Evolutionary conservation across 148 eudicot genomes (phyloP).

Genomic region (Rhododendron henanense): DNA sequence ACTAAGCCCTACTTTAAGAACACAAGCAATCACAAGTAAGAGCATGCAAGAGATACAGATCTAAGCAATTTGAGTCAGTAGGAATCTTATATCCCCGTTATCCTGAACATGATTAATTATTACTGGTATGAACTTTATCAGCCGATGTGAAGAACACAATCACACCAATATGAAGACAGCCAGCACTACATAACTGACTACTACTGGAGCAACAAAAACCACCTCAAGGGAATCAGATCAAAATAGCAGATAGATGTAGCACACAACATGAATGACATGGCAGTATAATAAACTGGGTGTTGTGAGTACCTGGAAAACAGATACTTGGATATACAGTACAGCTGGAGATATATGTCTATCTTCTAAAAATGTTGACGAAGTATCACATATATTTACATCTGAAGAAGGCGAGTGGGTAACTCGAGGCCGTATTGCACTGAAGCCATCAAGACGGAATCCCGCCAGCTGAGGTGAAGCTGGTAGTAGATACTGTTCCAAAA

Average conservation of each 20-base stretch:
- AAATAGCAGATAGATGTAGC: not conserved
- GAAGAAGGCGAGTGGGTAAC: constrained; percentile 76
- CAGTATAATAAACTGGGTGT: not conserved
- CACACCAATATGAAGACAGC: not conserved
- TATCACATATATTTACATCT: constrained; percentile 37
- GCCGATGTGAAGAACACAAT: not conserved
- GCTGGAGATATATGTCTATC: constrained; percentile 72
- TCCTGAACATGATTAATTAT: not conserved
- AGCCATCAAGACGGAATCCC: constrained; percentile 89
- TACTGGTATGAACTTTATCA: not conserved
- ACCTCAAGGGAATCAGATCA: not conserved
- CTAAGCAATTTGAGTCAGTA: not conserved
- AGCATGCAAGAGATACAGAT: not conserved
- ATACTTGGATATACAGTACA: constrained; percentile 77
- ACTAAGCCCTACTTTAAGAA: not conserved
- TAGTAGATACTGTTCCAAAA: constrained; percentile 69
- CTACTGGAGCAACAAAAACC: not conserved
- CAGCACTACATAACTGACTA: not conserved
- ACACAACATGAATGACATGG: not conserved
- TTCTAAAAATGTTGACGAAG: constrained; percentile 45
- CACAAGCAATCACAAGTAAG: not conserved
- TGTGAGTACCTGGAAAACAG: constrained; percentile 70
- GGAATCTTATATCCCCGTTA: not conserved
- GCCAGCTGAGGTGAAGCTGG: constrained; percentile 83
- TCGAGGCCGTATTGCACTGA: constrained; percentile 86